Conservation (phyloP, 176 grass and related monocot genomes). For the Melocanna baccifera region DNA sequence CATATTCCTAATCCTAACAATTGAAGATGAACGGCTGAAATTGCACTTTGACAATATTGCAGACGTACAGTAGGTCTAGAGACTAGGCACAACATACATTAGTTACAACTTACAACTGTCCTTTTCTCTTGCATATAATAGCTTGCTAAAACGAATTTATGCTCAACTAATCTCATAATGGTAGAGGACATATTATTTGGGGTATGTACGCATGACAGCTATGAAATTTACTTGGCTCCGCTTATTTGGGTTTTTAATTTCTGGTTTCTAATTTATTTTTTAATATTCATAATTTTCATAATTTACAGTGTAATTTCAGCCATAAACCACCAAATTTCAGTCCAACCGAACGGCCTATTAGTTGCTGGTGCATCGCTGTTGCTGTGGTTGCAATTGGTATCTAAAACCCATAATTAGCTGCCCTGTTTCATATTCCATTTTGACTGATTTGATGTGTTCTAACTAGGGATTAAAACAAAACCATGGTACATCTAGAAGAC, state of each 20-base stretch:
- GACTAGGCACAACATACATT: neutral
- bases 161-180: neutral
- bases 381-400: neutral
- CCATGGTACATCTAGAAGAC: neutral
- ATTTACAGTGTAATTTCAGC: too few species aligned
- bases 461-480: conserved; percentile 25
- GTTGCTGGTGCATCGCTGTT: neutral
- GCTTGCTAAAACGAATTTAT: neutral
- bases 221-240: neutral
- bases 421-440: neutral
- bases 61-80: too few species aligned
- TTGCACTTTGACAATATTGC: too few species aligned
- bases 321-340: too few species aligned
- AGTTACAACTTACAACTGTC: neutral
- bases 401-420: neutral
- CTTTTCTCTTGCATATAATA: neutral
- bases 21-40: too few species aligned
- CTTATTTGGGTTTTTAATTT: too few species aligned
- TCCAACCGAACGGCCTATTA: too few species aligned
- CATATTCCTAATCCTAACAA: too few species aligned
- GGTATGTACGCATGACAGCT: too few species aligned
- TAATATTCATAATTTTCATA: too few species aligned
- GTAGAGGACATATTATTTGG: neutral
- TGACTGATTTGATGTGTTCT: neutral
- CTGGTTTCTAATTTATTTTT: too few species aligned